Base-by-base conservation (phyloP, 2,329 filamentous ascomycete species). In the Hirsutella thompsonii region DNA sequence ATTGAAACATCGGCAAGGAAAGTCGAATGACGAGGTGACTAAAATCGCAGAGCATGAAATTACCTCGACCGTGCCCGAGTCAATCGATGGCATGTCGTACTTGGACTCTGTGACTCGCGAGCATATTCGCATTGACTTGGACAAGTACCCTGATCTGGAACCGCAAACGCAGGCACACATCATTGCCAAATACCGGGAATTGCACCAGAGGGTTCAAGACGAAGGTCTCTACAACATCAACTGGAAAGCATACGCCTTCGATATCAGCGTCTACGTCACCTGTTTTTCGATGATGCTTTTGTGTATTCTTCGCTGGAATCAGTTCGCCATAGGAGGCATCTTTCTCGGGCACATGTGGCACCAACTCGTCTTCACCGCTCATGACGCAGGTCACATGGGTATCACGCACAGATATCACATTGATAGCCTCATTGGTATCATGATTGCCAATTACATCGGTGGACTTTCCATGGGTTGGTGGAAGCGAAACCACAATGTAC, bases 361-460 rank as follows among this genome's bases (percentile, higher is more conserved):
- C 56, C 92, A 96, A 58, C 72, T 96, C 21, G 83, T 90, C 39
- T 98, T 98, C 56, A 81, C 82, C 1, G 92, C 86, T 45, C 92
- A 98, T 60, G 92, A 98, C 67, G 86, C 90, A 39, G 89, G 87
- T 6, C 92, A 98, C 61, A 94, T 95, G 83, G 92, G 86, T 49
- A 94, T 98, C 52, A 98, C 92, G 2, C 90, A 96, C 61, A 72
- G 81, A 56, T 96, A 90, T 58, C 79, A 83, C 38, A 63, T 78
- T 30, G 92, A 98, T 59, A 83, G 82, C 2, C 70, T 83, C 38
- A 86, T 98, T 46, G 90, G 87, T 38, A 94, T 96, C 55, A 64
- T 94, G 48, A 83, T 95, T 53, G 88, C 89, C 40, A 83, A 94
- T 58, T 96, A 83, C 52, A 66, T 92, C 18, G 92, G 92, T 30